Evolutionary conservation across 495 filamentous ascomycete genomes (phyloP).

Genomic region (Schizothecium vesticola): DNA sequence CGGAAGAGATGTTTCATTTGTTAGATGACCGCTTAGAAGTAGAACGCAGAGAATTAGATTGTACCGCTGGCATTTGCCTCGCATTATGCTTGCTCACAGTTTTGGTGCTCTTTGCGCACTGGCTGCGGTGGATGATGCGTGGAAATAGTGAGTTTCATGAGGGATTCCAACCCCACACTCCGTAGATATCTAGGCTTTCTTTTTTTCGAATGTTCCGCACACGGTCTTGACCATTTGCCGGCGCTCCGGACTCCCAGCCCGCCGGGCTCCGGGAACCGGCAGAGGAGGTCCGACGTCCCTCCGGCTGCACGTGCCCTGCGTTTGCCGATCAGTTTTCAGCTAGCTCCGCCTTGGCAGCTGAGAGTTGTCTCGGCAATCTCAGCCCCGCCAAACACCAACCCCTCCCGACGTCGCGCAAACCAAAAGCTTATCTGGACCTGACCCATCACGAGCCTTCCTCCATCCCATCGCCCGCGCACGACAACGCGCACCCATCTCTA

Average conservation of each 20-base stretch:
- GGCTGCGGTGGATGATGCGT: too few relatives aligned
- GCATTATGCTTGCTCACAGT: not conserved
- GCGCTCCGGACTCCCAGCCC: not conserved
- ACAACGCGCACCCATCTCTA: not conserved
- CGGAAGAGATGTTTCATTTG: not conserved
- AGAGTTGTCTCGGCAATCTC: not conserved
- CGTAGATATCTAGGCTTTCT: too few relatives aligned
- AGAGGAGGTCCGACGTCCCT: too few relatives aligned
- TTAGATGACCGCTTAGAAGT: not conserved
- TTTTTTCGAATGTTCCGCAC: too few relatives aligned
- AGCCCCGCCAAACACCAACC: not conserved
- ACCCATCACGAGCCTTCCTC: not conserved
- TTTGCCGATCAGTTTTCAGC: not conserved
- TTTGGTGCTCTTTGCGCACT: too few relatives aligned
- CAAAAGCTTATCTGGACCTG: not conserved
- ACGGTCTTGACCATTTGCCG: not conserved
- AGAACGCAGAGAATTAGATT: not conserved
- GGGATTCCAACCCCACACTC: too few relatives aligned
- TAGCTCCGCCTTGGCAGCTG: not conserved
- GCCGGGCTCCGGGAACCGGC: not conserved
- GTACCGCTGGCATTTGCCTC: not conserved
- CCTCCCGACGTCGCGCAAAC: not conserved
- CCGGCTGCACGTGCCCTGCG: not conserved
- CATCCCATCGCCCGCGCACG: not conserved
- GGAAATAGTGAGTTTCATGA: too few relatives aligned